Evolutionary conservation across 257 asterid genomes (phyloP), one percentile per base, ranked within the genome.

Genomic region (Scutellaria barbata): DNA sequence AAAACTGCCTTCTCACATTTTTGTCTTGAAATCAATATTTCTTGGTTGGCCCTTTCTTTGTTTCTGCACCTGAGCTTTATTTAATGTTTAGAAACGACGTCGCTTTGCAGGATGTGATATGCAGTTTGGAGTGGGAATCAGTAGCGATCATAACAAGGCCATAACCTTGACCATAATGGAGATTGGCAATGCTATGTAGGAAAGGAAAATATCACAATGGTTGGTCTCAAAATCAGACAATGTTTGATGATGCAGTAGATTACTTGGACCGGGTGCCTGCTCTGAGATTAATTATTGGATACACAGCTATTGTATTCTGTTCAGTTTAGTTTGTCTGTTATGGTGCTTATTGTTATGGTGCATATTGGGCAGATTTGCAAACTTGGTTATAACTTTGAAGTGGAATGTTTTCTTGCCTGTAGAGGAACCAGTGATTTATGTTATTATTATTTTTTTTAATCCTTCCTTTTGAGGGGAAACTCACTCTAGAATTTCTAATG

Each of bases 101-200:
- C 69, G 20, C 48, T 1, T 57, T 70, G 74, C 96, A 93, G 98
- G 97, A 94, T 30, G 85, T 94, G 35, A 65, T 94, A 18, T 94
- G 97, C 81, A 85, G 97, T 83, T 86, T 91, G 91, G 98, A 93
- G 84, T 93, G 97, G 97, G 98, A 93, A 69, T 86, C 98, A 7
- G 68, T 93, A 48, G 96, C 88, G 80, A 78, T 93, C 84, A 68
- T 93, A 79, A 71, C 84, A 13, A 86, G 95, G 81, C 78, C 86
- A 13, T 83, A 70, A 74, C 65, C 52, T 71, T 52, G 63, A 51
- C 25, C 48, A 57, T 39, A 37, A 11, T 62, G 39, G 57, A 50
- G 14, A n/a, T 8, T 4, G 20, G 20, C 5, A 54, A 8, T 10
- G 8, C n/a, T 7, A 20, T 54, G 40, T 7, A 54, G 39, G 61